Evolutionary conservation across 1,139 yeast genomes (phyloP).

Genomic region (Kluyveromyces sp.): DNA sequence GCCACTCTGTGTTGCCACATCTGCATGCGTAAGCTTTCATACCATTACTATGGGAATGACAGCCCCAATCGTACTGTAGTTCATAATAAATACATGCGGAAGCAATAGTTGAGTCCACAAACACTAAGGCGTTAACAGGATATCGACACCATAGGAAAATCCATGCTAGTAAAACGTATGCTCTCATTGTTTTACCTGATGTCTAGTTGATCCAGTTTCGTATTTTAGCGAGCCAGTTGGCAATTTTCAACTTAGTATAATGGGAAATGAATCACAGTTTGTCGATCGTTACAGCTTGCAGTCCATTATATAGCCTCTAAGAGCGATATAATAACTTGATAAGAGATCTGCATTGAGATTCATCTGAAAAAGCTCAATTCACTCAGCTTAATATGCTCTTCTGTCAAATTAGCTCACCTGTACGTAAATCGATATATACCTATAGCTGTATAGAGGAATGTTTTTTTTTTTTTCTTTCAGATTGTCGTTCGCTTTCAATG

Average conservation of each 20-base stretch:
- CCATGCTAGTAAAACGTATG: background rate
- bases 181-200: background rate
- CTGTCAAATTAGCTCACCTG: background rate
- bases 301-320: no score
- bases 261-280: no score
- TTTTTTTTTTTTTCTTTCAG: no score
- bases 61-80: conserved; percentile 35
- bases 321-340: no score
- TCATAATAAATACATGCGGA: conserved; percentile 36
- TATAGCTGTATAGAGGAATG: background rate
- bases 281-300: no score
- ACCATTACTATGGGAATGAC: conserved; percentile 29
- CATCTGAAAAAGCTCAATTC: no score
- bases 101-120: conserved; percentile 33
- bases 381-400: background rate
- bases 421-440: background rate
- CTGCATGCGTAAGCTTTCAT: conserved; percentile 32
- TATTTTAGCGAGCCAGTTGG: no score
- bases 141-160: background rate
- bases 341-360: no score
- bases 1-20: conserved; percentile 35
- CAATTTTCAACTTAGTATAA: no score
- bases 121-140: conserved; percentile 6
- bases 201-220: background rate
- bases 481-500: no score